A percentile compares a stretch with the other conserved stretches of the same genome.
These are phyloP conservation scores for Epicoccum nigrum DNA, from an alignment of 2,329 filamentous ascomycete genomes.

Conservation along the genomic window DNA sequence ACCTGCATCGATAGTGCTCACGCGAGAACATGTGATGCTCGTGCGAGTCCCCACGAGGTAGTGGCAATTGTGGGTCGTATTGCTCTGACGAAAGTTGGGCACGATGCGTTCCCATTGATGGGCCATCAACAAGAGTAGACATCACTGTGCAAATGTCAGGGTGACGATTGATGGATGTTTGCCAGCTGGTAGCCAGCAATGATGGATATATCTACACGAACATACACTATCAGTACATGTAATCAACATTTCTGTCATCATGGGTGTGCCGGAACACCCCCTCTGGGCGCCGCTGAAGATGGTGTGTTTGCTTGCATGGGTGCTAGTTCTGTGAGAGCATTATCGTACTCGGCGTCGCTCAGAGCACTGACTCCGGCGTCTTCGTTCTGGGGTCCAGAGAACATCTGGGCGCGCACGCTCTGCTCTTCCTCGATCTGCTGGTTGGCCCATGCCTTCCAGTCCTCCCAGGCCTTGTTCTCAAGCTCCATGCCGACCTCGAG, in stretches of 20 bases:
- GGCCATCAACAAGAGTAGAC: neutral
- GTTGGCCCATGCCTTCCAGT: constrained; percentile 82
- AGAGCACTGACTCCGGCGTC: constrained; percentile 26
- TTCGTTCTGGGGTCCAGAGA: constrained; percentile 42
- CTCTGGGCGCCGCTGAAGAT: constrained; percentile 44
- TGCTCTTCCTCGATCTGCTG: constrained; percentile 58
- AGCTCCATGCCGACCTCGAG: constrained; percentile 80
- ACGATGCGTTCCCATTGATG: neutral
- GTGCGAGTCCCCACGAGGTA: neutral
- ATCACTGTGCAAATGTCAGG: neutral
- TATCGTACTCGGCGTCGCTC: constrained; percentile 35
- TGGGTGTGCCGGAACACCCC: constrained; percentile 47
- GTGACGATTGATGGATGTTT: neutral
- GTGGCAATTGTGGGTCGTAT: neutral
- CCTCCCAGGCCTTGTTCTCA: constrained; percentile 79
- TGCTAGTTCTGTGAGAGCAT: constrained; percentile 44
- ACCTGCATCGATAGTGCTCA: constrained; percentile 6
- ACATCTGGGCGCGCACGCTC: constrained; percentile 53
- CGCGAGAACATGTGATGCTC: neutral
- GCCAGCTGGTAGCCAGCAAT: neutral
- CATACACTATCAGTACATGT: constrained; percentile 20
- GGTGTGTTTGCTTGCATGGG: constrained; percentile 25
- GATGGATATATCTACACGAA: constrained; percentile 19
- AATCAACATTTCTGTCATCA: constrained; percentile 11
- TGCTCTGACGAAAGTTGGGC: neutral